Evolutionary conservation across 148 eudicot genomes (phyloP).

Genomic region (Cornus suecica): DNA sequence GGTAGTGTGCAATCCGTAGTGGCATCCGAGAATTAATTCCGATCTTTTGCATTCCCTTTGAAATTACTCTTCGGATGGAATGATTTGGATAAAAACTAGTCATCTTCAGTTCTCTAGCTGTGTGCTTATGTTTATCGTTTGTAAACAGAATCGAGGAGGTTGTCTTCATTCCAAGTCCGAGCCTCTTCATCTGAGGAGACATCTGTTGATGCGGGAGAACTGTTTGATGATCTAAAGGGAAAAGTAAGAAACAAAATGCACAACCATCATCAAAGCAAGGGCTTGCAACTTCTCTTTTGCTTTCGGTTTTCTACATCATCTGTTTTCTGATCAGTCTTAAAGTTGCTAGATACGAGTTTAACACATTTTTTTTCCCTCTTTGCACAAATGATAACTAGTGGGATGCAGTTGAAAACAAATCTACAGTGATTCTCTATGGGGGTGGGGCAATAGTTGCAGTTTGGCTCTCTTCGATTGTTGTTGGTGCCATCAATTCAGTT

Average conservation of each 20-base stretch:
- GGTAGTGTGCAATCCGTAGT: not conserved
- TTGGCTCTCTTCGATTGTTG: constrained; percentile 79
- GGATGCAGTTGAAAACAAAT: constrained; percentile 96
- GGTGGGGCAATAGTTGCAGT: constrained; percentile 90
- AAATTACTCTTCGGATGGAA: not conserved
- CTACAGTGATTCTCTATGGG: constrained; percentile 93
- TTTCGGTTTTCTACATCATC: not conserved
- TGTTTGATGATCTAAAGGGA: constrained; percentile 76
- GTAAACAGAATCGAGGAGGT: constrained; percentile 59
- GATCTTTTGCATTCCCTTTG: not conserved
- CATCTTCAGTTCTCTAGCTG: not conserved
- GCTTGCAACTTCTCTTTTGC: constrained; percentile 1
- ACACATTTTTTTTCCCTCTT: not conserved
- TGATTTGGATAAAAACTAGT: not conserved
- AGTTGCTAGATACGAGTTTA: not conserved
- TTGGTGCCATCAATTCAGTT: constrained; percentile 91
- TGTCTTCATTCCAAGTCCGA: constrained; percentile 55
- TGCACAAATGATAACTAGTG: constrained; percentile 45
- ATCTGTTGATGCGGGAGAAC: constrained; percentile 61
- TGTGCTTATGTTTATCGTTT: not conserved
- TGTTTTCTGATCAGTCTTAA: not conserved
- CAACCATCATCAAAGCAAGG: not conserved
- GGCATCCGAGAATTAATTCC: not conserved
- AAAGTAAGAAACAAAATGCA: constrained; percentile 45
- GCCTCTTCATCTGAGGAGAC: constrained; percentile 74